Conservation (phyloP, 148 eudicot genomes). For the Rhododendron williamsianum region DNA sequence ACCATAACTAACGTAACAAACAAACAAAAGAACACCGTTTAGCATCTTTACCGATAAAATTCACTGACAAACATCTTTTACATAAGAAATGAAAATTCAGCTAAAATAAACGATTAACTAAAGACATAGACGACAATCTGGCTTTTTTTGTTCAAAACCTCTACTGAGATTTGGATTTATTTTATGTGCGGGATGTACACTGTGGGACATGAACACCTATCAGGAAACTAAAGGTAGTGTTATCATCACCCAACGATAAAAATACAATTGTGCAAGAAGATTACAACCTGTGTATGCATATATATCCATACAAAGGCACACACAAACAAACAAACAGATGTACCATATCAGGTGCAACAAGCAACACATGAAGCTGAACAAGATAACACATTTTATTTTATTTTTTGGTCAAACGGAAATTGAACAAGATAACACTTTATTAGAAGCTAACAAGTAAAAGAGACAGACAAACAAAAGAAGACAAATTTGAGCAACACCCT, state of each 20-base stretch:
- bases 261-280: not conserved
- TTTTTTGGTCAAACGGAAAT: too few relatives aligned
- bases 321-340: not conserved
- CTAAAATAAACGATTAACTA: not conserved
- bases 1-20: not conserved
- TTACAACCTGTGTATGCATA: not conserved
- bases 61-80: not conserved
- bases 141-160: not conserved
- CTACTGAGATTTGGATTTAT: not conserved
- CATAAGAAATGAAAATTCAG: not conserved
- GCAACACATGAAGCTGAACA: not conserved
- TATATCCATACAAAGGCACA: not conserved
- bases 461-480: not conserved
- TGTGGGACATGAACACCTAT: not conserved
- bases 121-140: not conserved
- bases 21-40: not conserved
- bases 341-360: not conserved
- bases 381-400: not conserved
- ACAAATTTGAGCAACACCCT: not conserved
- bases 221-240: not conserved
- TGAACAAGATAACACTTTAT: not conserved
- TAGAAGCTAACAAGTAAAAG: not conserved
- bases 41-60: not conserved
- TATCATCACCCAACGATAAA: not conserved
- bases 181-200: not conserved